Evolutionary conservation across 208 protist species (phyloP), one percentile per base, ranked within the genome.

Genomic region (Blastocrithidia nonstop): DNA sequence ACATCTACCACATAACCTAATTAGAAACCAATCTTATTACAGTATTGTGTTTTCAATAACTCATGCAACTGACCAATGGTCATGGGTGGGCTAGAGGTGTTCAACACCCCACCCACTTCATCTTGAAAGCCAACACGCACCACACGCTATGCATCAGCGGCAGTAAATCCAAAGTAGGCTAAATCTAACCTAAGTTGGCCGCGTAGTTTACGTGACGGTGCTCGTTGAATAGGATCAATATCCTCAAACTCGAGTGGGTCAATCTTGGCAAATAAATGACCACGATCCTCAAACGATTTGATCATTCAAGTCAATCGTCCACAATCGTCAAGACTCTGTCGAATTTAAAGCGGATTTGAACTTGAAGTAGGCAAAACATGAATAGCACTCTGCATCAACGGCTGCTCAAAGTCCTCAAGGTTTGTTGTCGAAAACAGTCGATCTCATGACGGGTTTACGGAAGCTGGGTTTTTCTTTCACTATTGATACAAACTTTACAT

Each of bases 1-100:
- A 57, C 51, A 45, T 95, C 66, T 21, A 63, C 52, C 61, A 99
- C 94, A 60, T 99, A 95, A 56, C 95, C 85, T 42, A 96, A 88
- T 75, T 97, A 93, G 41, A 75, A 93, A 32, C 92, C 92, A 39
- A 97, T 75, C 26, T 59, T 79, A 11, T 75, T 73, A 59, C 78
- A 93, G 66, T 96, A 98, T 22, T 67, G 67, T 22, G 57, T 49
- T 53, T 75, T 78, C 27, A 96, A 71, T 39, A 81, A 42, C 20
- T 60, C 44, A 54, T 93, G 69, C 8, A 96, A 62, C 61, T 74
- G 47, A 24, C 67, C 45, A 26, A 93, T 83, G 33, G 69, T 88
- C 73, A 88, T 88, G 1, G 65, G 68, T 1, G 57, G 57, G 17
- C 61, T 75, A 17, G 54, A 50, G 21, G 58, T 75, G 53, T 78